Base-by-base conservation (phyloP, 495 filamentous ascomycete species). In the Polyplosphaeria fusca region DNA sequence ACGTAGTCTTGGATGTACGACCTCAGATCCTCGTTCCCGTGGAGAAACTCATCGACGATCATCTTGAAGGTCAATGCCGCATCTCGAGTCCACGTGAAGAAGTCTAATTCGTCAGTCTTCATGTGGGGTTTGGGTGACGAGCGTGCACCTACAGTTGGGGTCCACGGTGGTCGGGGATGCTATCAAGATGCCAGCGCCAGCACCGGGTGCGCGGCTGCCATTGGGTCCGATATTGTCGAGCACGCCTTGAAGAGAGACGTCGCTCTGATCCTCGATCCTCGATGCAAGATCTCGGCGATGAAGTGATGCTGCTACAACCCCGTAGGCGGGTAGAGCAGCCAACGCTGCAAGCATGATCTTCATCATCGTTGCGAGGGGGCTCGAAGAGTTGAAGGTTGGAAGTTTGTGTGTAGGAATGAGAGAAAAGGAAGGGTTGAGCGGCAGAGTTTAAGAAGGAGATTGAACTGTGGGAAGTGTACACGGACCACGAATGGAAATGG, bases 31-130 rank as follows among this genome's bases (percentile, higher is more conserved):
- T 67, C 67, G 63, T 87, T 79, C 26, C 76, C 81, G 43, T 77
- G 41, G 7, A 59, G 63, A 63, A 86, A 82, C 30, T 77, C 65
- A 55, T 88, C 85, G 30, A 83, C 71, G 35, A 88, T 56, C n/a
- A 70, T 69, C 61, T 84, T 86, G 66, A 84, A 75, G 3, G 81
- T 80, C 60, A 89, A 69, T 5, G 83, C 77, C 9, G 81, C 76
- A 65, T 88, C 86, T 57, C 86, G 74, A 16, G 81, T 86, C 86
- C 86, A 89, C n/a, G 84, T 85, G 60, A 79, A 88, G 64, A 69
- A 82, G 65, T 79, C 76, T 82, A 24, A n/a, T n/a, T n/a, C n/a
- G n/a, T n/a, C n/a, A n/a, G n/a, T n/a, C n/a, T n/a, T n/a, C n/a
- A n/a, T n/a, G n/a, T n/a, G n/a, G n/a, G n/a, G 19, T 47, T 22